phyloP scores from a whole-genome alignment of 441 rosid genomes.

The Corymbia calophylla region DNA sequence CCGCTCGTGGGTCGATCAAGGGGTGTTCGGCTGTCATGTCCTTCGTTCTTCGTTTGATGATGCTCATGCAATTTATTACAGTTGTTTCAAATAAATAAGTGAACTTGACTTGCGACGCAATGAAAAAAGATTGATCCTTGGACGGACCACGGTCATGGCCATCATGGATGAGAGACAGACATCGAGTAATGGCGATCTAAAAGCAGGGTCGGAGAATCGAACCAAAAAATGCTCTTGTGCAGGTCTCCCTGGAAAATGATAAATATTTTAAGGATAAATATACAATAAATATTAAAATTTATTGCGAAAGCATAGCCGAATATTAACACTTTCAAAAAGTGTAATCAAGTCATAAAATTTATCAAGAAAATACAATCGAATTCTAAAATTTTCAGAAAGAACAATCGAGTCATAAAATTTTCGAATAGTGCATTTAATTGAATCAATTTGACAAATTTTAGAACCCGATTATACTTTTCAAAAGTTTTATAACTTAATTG shows the following conservation, averaged over 20 bases:
- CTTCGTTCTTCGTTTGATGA: neutral
- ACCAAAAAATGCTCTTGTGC: neutral
- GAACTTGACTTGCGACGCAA: neutral
- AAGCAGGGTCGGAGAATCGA: neutral
- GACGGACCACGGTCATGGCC: neutral
- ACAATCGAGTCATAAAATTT: fast-evolving
- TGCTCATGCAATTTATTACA: neutral
- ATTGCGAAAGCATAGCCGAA: too few species aligned
- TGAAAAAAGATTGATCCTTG: fast-evolving
- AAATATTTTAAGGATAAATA: too few species aligned
- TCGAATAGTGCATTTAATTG: too few species aligned
- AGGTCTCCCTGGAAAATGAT: neutral
- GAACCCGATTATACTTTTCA: fast-evolving
- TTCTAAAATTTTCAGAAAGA: fast-evolving
- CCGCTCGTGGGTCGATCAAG: neutral
- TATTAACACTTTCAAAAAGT: too few species aligned
- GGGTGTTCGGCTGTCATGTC: neutral
- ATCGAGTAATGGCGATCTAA: neutral
- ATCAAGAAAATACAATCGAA: too few species aligned
- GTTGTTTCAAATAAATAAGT: neutral
- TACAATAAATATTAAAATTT: too few species aligned
- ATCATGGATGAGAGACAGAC: neutral
- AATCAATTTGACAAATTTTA: fast-evolving
- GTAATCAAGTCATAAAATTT: fast-evolving
- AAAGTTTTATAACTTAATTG: fast-evolving